These are phyloP conservation scores for Catunica adiposa DNA, from an alignment of 2,329 filamentous ascomycete genomes.

Conservation along the genomic window DNA sequence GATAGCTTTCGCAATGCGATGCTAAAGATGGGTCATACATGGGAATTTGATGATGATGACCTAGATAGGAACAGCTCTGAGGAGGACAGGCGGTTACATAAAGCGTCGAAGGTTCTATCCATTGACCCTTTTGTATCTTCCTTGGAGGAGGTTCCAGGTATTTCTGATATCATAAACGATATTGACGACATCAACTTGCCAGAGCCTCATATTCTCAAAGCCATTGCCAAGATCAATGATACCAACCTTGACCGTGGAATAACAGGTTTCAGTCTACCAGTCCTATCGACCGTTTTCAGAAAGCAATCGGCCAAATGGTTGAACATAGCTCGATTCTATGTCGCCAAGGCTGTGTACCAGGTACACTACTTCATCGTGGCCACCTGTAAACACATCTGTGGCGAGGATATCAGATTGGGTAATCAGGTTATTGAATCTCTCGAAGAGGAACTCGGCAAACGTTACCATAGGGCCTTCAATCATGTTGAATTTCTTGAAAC, in stretches of 20 bases:
- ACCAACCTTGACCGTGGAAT: conserved; percentile 18
- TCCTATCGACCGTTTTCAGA: conserved; percentile 17
- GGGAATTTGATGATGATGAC: conserved; percentile 11
- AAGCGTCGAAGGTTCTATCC: neutral
- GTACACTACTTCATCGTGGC: conserved; percentile 20
- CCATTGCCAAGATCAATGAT: too few relatives aligned
- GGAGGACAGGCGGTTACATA: neutral
- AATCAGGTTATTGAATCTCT: conserved; percentile 17
- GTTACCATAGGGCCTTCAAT: conserved; percentile 18
- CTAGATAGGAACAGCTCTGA: neutral
- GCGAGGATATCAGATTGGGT: conserved; percentile 11
- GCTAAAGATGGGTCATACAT: conserved; percentile 12
- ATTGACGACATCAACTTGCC: conserved; percentile 16
- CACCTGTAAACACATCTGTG: conserved; percentile 16
- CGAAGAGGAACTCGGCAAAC: conserved; percentile 15
- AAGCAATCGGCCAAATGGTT: conserved; percentile 22
- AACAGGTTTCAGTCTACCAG: conserved; percentile 15
- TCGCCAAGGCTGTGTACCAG: conserved; percentile 18
- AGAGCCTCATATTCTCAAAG: conserved; percentile 8
- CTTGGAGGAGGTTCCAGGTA: neutral
- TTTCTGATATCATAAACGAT: conserved; percentile 16
- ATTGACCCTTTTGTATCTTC: too few relatives aligned
- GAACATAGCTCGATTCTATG: conserved; percentile 17
- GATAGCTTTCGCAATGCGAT: conserved; percentile 15
- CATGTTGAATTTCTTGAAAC: conserved; percentile 18